Evolutionary conservation across 371 early-diverging fungal genomes (phyloP), one percentile per base, ranked within the genome.

Genomic region (Blastocladiella emersonii): DNA sequence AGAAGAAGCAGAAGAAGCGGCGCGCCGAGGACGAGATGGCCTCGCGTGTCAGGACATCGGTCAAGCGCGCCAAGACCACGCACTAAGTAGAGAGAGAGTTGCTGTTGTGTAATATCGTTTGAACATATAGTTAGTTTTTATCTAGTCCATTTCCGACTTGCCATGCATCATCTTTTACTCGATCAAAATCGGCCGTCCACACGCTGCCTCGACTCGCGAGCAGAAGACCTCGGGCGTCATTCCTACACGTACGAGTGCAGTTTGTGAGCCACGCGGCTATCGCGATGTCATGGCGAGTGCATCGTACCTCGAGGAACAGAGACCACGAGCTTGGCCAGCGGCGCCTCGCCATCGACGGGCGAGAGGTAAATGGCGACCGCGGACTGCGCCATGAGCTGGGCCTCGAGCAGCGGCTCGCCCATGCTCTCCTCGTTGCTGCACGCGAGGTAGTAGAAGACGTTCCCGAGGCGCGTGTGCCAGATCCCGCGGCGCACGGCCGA

Each of bases 1-100:
- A 63, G 64, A 34, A 56, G 25, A 21, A 35, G 39, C 15, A 5
- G 7, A 63, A 57, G 56, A 63, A 63, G 43, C 64, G 64, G 25
- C 34, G 36, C 21, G 34, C 51, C 43, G 57, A 57, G 39, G 64
- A 56, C 8, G 30, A 30, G 8, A 45, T 30, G 57, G 23, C 21
- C 25, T 15, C 35, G 37, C 23, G n/a, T 21, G 12, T 57, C 13
- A n/a, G 12, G 27, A 25, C n/a, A 23, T 15, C 10, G 2, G 59
- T 59, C 32, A 59, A 59, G 59, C 59, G 59, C 30, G 59, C 32
- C 25, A 59, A 51, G 53, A 51, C 53, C 45, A 44, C 5, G 45
- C 45, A 44, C 17, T 44, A 21, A 44, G 12, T 44, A n/a, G n/a
- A n/a, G n/a, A n/a, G n/a, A n/a, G n/a, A n/a, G n/a, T n/a, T n/a